Conservation (phyloP, 495 filamentous ascomycete genomes). For the Annulohypoxylon bovei region DNA sequence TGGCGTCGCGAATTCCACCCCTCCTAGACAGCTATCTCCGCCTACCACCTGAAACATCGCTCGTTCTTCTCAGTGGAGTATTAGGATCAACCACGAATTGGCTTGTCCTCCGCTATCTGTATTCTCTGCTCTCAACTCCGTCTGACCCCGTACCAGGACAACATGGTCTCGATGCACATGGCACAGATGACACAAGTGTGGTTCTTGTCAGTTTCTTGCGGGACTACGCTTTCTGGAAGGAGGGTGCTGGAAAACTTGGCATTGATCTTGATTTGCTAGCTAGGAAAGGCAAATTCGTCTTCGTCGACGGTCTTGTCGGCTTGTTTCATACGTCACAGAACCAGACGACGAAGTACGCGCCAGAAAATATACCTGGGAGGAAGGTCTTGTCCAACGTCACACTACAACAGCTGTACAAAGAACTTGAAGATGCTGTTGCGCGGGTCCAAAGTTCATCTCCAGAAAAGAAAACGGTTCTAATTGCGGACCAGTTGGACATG, state of each 20-base stretch:
- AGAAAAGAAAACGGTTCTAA: constrained; percentile 49
- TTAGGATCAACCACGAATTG: constrained; percentile 78
- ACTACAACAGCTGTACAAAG: constrained; percentile 27
- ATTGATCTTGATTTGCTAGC: constrained; percentile 72
- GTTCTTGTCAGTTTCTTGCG: constrained; percentile 84
- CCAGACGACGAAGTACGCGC: constrained; percentile 3
- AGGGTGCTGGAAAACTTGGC: constrained; percentile 69
- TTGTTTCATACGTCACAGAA: constrained; percentile 48
- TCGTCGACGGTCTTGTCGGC: constrained; percentile 75
- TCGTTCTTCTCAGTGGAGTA: constrained; percentile 78
- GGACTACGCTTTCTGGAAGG: constrained; percentile 78
- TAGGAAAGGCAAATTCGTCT: constrained; percentile 68
- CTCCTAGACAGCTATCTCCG: constrained; percentile 74
- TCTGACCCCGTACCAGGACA: constrained; percentile 7
- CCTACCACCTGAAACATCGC: constrained; percentile 57
- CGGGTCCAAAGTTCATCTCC: constrained; percentile 30
- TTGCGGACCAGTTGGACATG: constrained; percentile 67
- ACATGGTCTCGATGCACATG: constrained; percentile 1
- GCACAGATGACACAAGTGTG: constrained; percentile 54
- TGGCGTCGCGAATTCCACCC: constrained; percentile 64
- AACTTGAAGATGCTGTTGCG: constrained; percentile 35
- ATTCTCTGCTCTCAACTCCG: constrained; percentile 59
- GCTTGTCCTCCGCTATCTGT: constrained; percentile 73
- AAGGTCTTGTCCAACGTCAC: constrained; percentile 27
- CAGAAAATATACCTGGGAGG: constrained; percentile 3